phyloP scores from a whole-genome alignment of 495 filamentous ascomycete species.

The Thermothielavioides terrestris region DNA sequence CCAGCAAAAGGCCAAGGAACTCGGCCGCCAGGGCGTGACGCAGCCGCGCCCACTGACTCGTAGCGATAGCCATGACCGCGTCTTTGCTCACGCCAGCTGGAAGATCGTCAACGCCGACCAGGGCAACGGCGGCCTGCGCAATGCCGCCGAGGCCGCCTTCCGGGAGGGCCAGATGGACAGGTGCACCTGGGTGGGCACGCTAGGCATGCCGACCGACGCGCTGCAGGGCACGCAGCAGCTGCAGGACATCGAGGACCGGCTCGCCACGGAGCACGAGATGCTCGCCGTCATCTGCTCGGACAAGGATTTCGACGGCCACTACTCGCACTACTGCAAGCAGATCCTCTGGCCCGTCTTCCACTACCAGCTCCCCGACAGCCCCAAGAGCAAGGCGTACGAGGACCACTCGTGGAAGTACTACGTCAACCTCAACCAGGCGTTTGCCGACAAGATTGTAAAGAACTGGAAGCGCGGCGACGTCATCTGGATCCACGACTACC shows the following conservation, averaged over 20 bases:
- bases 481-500: conserved; percentile 94
- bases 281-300: conserved; percentile 76
- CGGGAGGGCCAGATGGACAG: conserved; percentile 55
- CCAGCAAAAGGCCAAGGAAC: conserved; percentile 44
- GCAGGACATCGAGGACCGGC: conserved; percentile 65
- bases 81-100: conserved; percentile 64
- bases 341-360: conserved; percentile 89
- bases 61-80: conserved; percentile 53
- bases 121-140: conserved; percentile 83
- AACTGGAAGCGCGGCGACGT: conserved; percentile 86
- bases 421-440: conserved; percentile 78
- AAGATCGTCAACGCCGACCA: conserved; percentile 75
- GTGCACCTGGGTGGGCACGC: conserved; percentile 78
- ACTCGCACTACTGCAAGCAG: conserved; percentile 87
- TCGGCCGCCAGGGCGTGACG: conserved; percentile 39
- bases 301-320: conserved; percentile 85
- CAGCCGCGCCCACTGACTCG: conserved; percentile 36
- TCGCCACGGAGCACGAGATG: conserved; percentile 72
- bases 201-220: conserved; percentile 85
- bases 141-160: conserved; percentile 70
- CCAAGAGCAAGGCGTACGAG: conserved; percentile 93
- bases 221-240: conserved; percentile 59
- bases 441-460: conserved; percentile 78
- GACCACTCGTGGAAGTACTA: conserved; percentile 96
- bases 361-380: conserved; percentile 92